Evolutionary conservation across 2,329 filamentous ascomycete genomes (phyloP).

Genomic region (Exophiala aquamarina): DNA sequence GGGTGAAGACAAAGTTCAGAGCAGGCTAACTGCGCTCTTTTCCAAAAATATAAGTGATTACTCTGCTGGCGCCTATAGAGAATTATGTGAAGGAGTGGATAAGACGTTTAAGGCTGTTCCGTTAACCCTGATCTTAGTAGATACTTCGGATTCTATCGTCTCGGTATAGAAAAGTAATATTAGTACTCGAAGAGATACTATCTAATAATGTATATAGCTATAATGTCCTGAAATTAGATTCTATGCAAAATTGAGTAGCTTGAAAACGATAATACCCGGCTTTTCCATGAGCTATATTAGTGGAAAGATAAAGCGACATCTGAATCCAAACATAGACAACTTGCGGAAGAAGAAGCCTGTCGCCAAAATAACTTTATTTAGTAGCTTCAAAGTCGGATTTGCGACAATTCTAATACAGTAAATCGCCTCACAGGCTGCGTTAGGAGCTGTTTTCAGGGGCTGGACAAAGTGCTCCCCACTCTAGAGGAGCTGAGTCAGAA

Average conservation of each 20-base stretch:
- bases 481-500: too few relatives aligned
- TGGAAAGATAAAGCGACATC: slow-evolving; percentile 6
- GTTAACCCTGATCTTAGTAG: too few relatives aligned
- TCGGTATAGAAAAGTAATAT: neutral
- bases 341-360: slow-evolving; percentile 4
- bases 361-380: neutral
- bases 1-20: too few relatives aligned
- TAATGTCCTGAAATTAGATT: neutral
- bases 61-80: too few relatives aligned
- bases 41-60: too few relatives aligned
- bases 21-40: too few relatives aligned
- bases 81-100: too few relatives aligned
- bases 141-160: neutral
- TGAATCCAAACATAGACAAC: slow-evolving; percentile 1
- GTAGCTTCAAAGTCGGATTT: slow-evolving; percentile 4
- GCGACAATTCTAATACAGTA: slow-evolving; percentile 1
- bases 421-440: neutral
- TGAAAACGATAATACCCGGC: neutral
- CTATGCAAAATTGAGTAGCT: neutral
- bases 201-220: neutral
- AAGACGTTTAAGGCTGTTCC: too few relatives aligned
- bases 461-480: slow-evolving; percentile 1
- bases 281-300: slow-evolving; percentile 4
- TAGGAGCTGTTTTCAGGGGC: slow-evolving; percentile 2
- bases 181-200: neutral